Evolutionary conservation across 2,329 filamentous ascomycete genomes (phyloP), one percentile per base, ranked within the genome.

Genomic region (Septoria linicola): DNA sequence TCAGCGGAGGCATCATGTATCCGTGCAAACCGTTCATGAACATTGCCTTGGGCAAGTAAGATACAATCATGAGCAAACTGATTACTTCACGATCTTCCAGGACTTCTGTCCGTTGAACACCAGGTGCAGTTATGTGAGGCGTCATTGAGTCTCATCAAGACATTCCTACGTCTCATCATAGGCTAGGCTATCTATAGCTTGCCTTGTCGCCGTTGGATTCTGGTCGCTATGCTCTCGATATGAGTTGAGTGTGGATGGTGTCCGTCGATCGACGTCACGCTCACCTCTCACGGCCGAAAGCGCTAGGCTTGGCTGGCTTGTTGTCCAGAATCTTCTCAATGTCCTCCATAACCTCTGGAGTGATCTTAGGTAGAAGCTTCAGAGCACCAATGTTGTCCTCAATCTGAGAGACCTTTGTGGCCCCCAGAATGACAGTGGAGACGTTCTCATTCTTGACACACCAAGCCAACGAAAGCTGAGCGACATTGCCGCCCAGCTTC

Each of bases 391-490:
- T 70, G 65, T 77, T 77, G 66, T 77, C 75, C 51, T 71, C 68
- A 47, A 78, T 72, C 65, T 78, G 75, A 2, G 57, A 34, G 19
- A 72, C 68, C 65, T 77, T 77, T 16, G 73, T 76, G 3, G 75
- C 75, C 36, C 80, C 79, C 7, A 80, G 72, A 45, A 82, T 82
- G 59, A 81, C 78, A 1, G 76, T 78, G 58, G 47, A 51, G 45
- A 83, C 80, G 52, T 82, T 78, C 25, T 74, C 70, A 64, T 84
- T 83, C 69, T 79, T 81, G 21, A 80, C 71, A 41, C 62, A 64
- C 80, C 81, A 84, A 1, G 80, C 81, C 27, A 83, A 70, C n/a
- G 79, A 73, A 6, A 84, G 72, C 51, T 80, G 77, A 3, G 76
- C 66, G 7, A 70, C 72, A 25, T 65, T 76, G 52, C 70, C 75